Conservation (phyloP, 495 filamentous ascomycete species). For the Baudoinia panamericana region DNA sequence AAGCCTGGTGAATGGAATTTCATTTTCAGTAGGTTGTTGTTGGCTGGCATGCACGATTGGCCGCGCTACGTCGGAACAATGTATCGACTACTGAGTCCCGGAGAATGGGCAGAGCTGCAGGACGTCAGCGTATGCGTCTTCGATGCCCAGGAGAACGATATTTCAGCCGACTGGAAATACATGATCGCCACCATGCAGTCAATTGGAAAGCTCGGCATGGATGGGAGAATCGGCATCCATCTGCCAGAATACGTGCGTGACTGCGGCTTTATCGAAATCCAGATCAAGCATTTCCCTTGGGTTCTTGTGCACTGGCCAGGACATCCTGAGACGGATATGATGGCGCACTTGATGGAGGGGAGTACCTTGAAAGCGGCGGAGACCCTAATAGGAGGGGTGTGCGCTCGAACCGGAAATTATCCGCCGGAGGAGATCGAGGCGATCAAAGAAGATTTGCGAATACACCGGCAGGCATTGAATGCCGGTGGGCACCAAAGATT, state of each 20-base stretch:
- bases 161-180: constrained; percentile 3
- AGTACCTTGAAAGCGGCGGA: too few relatives aligned
- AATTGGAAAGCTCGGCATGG: too few relatives aligned
- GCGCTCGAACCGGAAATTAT: neutral
- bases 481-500: too few relatives aligned
- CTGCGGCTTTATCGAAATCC: neutral
- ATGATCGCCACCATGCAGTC: too few relatives aligned
- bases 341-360: neutral
- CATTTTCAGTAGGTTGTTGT: constrained; percentile 3
- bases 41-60: constrained; percentile 5
- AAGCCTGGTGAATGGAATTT: constrained; percentile 1
- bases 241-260: neutral
- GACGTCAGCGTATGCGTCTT: neutral
- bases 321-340: neutral
- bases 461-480: too few relatives aligned
- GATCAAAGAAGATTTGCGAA: too few relatives aligned
- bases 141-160: neutral
- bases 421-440: constrained; percentile 2
- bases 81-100: constrained; percentile 2
- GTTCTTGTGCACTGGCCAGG: neutral
- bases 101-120: constrained; percentile 7
- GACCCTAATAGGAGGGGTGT: neutral
- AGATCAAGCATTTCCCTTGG: neutral
- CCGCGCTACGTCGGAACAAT: neutral
- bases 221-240: neutral